Base-by-base conservation (phyloP, 495 filamentous ascomycete genomes). In the Neohortaea acidophila region DNA sequence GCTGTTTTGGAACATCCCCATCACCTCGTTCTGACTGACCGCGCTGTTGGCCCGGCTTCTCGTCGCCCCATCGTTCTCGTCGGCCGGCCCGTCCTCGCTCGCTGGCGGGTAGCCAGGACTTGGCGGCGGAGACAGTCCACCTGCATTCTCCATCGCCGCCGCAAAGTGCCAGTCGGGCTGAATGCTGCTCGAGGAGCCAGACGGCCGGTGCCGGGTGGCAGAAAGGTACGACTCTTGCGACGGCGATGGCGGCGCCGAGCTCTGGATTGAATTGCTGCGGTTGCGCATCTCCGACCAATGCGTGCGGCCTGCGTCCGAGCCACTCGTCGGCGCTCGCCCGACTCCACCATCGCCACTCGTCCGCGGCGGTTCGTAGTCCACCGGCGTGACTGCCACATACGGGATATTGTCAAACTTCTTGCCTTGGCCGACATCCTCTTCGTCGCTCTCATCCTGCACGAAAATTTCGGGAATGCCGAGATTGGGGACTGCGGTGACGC, bases 401-500 rank as follows among this genome's bases (percentile, higher is more conserved):
- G 49, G 63, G 40, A 51, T 61, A 17, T 51, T 51, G 12, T 60
- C 62, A 21, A 54, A 41, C 15, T 43, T 49, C 21, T 23, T 23
- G 13, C 31, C 33, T 6, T 53, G 32, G 17, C 52, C 45, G 13
- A 54, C 51, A 21, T 74, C 67, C 39, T 34, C 37, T 3, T 48
- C 33, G 11, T 39, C 42, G 23, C 24, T 35, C 12, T 68, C 67
- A 33, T 73, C 78, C 45, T 94, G 85, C 21, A 96, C 79, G 41
- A 80, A 77, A 45, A 96, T 94, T 48, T 92, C 84, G 1, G 89
- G 89, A 21, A 94, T 81, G 20, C 70, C 73, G 49, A 96, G 77
- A 38, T 83, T 76, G 8, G 85, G 82, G 36, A 87, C 60, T 11
- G 64, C 70, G 21, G 75, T 76, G 71, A 91, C 79, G 36, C 80